Evolutionary conservation across 305 asterid species (phyloP), one percentile per base, ranked within the genome.

Genomic region (Petunia hybrid): DNA sequence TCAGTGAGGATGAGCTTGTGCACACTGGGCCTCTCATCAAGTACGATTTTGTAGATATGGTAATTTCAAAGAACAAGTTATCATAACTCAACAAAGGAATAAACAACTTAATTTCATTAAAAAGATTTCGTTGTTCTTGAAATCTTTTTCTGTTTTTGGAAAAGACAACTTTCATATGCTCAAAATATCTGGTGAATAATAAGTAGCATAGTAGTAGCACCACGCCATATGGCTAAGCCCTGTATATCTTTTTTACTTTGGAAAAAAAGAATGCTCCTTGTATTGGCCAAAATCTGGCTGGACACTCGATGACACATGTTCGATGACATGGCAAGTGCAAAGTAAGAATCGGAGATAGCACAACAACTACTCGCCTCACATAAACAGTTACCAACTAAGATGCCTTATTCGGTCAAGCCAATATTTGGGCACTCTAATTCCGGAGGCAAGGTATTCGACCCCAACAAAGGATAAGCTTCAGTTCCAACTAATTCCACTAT

Each of bases 1-100:
- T n/a, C n/a, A 22, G 56, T 68, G 75, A 68, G 56, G 39, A 68
- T 68, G 46, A 62, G 42, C 7, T 62, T 62, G 68, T 8, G 14
- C 6, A 36, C 6, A 42, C n/a, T n/a, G 35, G 56, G 8, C 56
- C n/a, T 61, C 67, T 61, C 14, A 61, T 31, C 40, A 61, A 31
- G 6, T 61, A 61, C 36, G 36, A 60, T 60, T 60, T 61, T 61
- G 8, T 9, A n/a, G n/a, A 36, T 63, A 12, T 61, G 40, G 6
- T 31, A 31, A 22, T 31, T 63, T 36, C 40, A 63, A 63, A 63
- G 69, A n/a, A 45, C 8, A 45, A 68, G 76, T 68, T 8, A 36
- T 43, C 40, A 16, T 56, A 43, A 68, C 76, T 68, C 76, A 43
- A 57, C 22, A 57, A 14, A 57, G 31, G 16, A n/a, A n/a, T n/a